phyloP scores from a whole-genome alignment of 1,284 basidiomycete genomes.

The Kalmanozyma brasiliensis region DNA sequence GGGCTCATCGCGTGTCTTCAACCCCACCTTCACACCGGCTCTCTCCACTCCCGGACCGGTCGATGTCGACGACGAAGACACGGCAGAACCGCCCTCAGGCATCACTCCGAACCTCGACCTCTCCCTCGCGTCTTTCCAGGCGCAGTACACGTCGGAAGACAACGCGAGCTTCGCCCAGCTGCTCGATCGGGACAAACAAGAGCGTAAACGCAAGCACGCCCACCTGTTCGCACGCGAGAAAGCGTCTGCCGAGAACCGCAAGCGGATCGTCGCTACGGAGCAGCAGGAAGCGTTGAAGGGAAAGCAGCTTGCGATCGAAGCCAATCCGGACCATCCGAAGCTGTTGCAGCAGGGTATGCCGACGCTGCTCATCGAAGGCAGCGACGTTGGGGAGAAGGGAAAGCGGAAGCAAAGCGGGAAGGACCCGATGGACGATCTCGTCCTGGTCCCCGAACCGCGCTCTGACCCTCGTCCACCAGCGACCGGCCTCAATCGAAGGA shows the following conservation, averaged over 20 bases:
- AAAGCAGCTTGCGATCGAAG: constrained; percentile 42
- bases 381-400: background rate
- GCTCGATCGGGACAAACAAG: constrained; percentile 49
- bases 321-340: constrained; percentile 27
- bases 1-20: constrained; percentile 6
- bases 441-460: constrained; percentile 26
- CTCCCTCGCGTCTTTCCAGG: constrained; percentile 55
- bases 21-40: constrained; percentile 24
- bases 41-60: constrained; percentile 5
- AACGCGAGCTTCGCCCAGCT: constrained; percentile 63
- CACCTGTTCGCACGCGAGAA: constrained; percentile 57
- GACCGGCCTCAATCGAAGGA: constrained; percentile 21
- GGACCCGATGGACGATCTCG: constrained; percentile 28
- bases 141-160: constrained; percentile 63
- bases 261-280: constrained; percentile 17
- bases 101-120: constrained; percentile 31
- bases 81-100: constrained; percentile 16
- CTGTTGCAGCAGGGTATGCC: background rate
- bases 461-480: constrained; percentile 21
- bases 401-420: background rate
- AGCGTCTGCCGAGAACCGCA: constrained; percentile 31
- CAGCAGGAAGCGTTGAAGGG: constrained; percentile 26
- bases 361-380: constrained; percentile 8
- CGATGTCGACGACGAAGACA: constrained; percentile 3
- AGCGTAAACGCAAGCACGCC: constrained; percentile 44